Evolutionary conservation across 2,329 filamentous ascomycete genomes (phyloP), one percentile per base, ranked within the genome.

Genomic region (Fusarium hainanense): DNA sequence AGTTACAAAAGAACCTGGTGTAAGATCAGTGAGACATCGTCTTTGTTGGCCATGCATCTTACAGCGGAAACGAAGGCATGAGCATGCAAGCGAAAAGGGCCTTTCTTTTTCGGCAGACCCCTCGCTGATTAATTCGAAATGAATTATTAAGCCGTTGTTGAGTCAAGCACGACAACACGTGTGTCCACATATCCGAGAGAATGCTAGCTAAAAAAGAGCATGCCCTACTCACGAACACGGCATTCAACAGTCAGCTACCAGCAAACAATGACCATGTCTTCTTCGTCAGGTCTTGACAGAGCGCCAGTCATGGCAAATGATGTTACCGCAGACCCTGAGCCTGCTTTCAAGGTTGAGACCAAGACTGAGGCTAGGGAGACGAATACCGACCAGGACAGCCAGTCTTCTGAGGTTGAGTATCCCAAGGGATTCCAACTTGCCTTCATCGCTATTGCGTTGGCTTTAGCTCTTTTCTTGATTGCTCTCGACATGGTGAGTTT

Each of bases 1-100:
- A 40, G 42, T 55, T 40, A 4, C 52, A 55, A 55, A 55, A 55
- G 52, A 55, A 30, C 52, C 52, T 14, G 52, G 52, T 55, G 52
- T 46, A 10, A 54, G 50, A 55, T 21, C 30, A 40, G 23, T 40
- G 30, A 48, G 42, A 47, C 13, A 48, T 11, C 40, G 30, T 48
- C 52, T 14, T 40, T 40, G 52, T 48, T 40, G 46, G 23, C 30
- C 52, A 14, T 55, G 49, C 23, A 9, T 52, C 49, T 30, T 42
- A 47, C 42, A 55, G 52, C 21, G 28, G 13, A 54, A 44, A 46
- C 12, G 27, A 5, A 54, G 44, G 20, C 42, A 47, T 46, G 8
- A 55, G 9, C 23, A 55, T 55, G 42, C 30, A 55, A 47, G 23
- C 52, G 30, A 55, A 55, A 40, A 46, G 42, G 42, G 5, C 42